Base-by-base conservation (phyloP, 2,329 filamentous ascomycete genomes). In the Diaporthe vexans region DNA sequence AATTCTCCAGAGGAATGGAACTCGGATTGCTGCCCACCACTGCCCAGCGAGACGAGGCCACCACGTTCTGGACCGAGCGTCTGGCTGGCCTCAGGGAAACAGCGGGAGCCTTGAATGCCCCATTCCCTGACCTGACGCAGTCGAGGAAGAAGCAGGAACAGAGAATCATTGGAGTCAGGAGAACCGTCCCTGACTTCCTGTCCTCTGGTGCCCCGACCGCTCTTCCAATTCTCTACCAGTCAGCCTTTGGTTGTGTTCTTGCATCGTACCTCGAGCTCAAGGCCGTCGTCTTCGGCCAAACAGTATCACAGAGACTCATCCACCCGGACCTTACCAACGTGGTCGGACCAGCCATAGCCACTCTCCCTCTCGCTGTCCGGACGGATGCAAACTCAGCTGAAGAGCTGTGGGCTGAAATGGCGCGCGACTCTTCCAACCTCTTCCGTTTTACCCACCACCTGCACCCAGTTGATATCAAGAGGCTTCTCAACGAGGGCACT, bases 261-360 rank as follows among this genome's bases (percentile, higher is more conserved):
- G 78, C 78, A 6, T 74, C 74, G 0, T 54, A 71, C 13, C 73
- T 79, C 8, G 78, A 79, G 67, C 58, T 79, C 29, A 76, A 77
- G 67, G 73, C 78, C 3, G 68, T 79, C 33, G 72, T 79, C 5
- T 63, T 79, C 29, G 78, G 78, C 46, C 77, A 78, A 57, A 78
- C 75, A 6, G 75, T 79, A 3, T 79, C 78, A 2, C 78, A 78
- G 51, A 74, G 78, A 26, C 75, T 78, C 11, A 59, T 79, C 35
- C 78, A 79, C 43, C 75, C 77, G 19, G 77, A 79, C 29, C 76
- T 79, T 21, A 72, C 70, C 33, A 71, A 57, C 2, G 77, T 79
- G 21, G 75, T 78, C 43, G 78, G 78, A n/a, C 78, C 78, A 21
- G 78, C 78, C 17, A 76, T 79, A 67, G 77, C 78, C 6, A 79